These are phyloP conservation scores for Neurospora sp. DNA, from an alignment of 2,329 filamentous ascomycete species.

Conservation along the genomic window DNA sequence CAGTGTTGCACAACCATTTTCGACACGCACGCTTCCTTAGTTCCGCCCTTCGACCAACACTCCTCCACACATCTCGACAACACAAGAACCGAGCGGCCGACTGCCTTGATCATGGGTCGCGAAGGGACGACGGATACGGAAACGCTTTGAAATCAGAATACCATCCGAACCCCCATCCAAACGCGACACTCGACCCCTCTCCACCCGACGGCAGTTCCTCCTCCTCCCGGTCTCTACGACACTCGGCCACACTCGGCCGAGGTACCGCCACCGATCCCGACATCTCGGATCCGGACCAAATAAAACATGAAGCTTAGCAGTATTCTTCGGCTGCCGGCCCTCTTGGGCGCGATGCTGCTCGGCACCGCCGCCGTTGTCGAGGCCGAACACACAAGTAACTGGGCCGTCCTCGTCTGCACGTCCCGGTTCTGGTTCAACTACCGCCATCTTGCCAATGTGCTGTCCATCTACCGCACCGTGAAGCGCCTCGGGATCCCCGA, in stretches of 20 bases:
- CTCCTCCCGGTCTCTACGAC: not conserved
- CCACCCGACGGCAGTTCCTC: not conserved
- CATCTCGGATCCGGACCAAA: not conserved
- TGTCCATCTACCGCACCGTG: slow-evolving; percentile 94
- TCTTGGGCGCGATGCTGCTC: slow-evolving; percentile 38
- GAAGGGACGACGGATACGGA: not conserved
- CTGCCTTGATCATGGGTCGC: not conserved
- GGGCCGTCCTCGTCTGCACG: slow-evolving; percentile 97
- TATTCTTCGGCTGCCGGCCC: slow-evolving; percentile 34
- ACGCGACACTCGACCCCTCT: not conserved
- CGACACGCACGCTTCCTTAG: not conserved
- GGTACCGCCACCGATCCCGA: not conserved
- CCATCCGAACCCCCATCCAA: not conserved
- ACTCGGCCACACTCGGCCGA: not conserved
- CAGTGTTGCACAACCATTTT: not conserved
- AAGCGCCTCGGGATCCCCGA: slow-evolving; percentile 97
- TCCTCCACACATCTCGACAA: not conserved
- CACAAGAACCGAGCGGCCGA: not conserved
- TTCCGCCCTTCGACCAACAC: not conserved
- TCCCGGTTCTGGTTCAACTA: slow-evolving; percentile 99
- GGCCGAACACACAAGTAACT: slow-evolving; percentile 90
- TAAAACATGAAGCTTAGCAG: slow-evolving; percentile 41
- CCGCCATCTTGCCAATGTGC: slow-evolving; percentile 91
- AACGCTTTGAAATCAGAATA: not conserved
- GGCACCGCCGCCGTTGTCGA: slow-evolving; percentile 32